phyloP scores from a whole-genome alignment of 1,284 basidiomycete genomes.

The Cutaneotrichosporon dermatis region DNA sequence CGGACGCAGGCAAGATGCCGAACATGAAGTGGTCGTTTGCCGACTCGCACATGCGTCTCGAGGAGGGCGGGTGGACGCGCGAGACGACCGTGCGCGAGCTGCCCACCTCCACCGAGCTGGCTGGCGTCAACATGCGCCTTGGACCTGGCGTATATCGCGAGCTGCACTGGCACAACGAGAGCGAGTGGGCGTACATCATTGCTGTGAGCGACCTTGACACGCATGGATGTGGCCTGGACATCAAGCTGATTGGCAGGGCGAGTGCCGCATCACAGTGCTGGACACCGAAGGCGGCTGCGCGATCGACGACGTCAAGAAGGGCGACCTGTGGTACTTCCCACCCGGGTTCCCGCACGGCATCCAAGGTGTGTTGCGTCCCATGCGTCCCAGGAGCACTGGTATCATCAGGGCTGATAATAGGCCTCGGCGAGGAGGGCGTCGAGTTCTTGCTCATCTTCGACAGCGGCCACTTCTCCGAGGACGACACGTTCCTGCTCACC shows the following conservation, averaged over 20 bases:
- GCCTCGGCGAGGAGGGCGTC: conserved; percentile 52
- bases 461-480: conserved; percentile 62
- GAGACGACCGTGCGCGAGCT: conserved; percentile 53
- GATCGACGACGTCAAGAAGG: conserved; percentile 42
- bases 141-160: conserved; percentile 61
- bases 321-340: conserved; percentile 65
- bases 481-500: conserved; percentile 60
- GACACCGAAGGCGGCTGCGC: conserved; percentile 62
- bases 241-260: conserved; percentile 51
- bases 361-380: conserved; percentile 54
- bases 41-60: conserved; percentile 64
- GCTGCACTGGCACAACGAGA: conserved; percentile 67
- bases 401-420: conserved; percentile 8
- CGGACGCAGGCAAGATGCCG: conserved; percentile 60
- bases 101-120: conserved; percentile 61
- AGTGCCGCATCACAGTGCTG: conserved; percentile 60
- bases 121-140: conserved; percentile 66
- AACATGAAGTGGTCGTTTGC: conserved; percentile 70
- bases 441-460: conserved; percentile 67
- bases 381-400: neutral
- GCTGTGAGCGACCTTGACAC: conserved; percentile 16
- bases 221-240: neutral
- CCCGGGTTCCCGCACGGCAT: conserved; percentile 56
- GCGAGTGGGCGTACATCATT: conserved; percentile 52
- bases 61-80: conserved; percentile 65